Base-by-base conservation (phyloP, 169 alveolate genomes). In the Babesia sp. region DNA sequence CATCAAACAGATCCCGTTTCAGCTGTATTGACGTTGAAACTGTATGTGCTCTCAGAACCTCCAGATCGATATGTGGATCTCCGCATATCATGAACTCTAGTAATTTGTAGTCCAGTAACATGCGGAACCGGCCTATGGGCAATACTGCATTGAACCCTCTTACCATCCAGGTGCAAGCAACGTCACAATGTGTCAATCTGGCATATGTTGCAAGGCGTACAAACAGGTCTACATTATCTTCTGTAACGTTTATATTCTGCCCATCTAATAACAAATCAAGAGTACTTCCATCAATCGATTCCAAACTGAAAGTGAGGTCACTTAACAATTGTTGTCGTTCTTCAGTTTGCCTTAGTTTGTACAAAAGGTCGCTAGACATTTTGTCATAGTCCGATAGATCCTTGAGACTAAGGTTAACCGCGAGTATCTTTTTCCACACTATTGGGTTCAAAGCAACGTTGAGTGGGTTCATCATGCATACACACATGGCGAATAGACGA, bases 21-120 rank as follows among this genome's bases (percentile, higher is more conserved):
- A 94, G 91, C 54, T 74, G 84, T 33, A 81, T 72, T 20, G 92
- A 91, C 34, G 91, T 76, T 7, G 95, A 94, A 37, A 84, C 91
- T 24, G 97, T 94, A 75, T 91, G 97, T 7, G 91, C 91, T 42
- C 92, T 82, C 60, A 94, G 89, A 36, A 79, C 87, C 48, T 70
- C 93, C 53, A 94, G 72, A 66, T 94, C 95, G 33, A 94, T 91
- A 70, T 81, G 85, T 24, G 96, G 87, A 75, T 94, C 97, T 7
- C 97, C 97, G 50, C 97, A 94, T 24, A 94, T 93, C 84, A 93
- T 81, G 67, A 90, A 91, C 70, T 94, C 96, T 37, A 94, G 84
- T 48, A 81, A 71, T 58, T 86, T 79, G 81, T 51, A 72, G 50
- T 91, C 95, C 53, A 92, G 87, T 61, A 94, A 78, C 86, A 93